Conservation (phyloP, 208 protist genomes). For the Angomonas desouzai region DNA sequence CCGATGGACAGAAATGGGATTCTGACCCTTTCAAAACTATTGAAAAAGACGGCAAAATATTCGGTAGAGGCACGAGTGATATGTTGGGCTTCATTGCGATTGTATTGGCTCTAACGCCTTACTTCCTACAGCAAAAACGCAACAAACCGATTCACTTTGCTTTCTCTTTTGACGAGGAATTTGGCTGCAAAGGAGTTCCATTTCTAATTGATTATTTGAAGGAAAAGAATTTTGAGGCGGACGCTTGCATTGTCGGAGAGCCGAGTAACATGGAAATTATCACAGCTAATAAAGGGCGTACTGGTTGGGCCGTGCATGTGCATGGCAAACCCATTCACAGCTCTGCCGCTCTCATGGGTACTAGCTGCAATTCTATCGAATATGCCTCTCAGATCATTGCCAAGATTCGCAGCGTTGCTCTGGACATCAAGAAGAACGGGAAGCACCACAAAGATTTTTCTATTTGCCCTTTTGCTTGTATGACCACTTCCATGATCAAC, state of each 20-base stretch:
- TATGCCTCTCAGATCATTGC: conserved; percentile 38
- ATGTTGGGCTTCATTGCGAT: conserved; percentile 50
- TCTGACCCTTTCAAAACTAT: conserved; percentile 41
- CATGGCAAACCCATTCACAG: conserved; percentile 47
- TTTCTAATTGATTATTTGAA: not conserved
- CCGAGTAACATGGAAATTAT: conserved; percentile 28
- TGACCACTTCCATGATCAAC: conserved; percentile 33
- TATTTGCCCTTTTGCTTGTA: conserved; percentile 21
- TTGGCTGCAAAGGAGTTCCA: not conserved
- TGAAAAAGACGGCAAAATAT: conserved; percentile 13
- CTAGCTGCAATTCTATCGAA: conserved; percentile 39
- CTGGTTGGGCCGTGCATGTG: conserved; percentile 25
- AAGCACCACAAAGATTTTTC: conserved; percentile 19
- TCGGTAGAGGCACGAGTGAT: conserved; percentile 29
- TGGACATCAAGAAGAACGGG: conserved; percentile 20
- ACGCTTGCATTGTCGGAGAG: conserved; percentile 42
- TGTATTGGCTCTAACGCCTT: conserved; percentile 27
- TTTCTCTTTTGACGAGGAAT: conserved; percentile 31
- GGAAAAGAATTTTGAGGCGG: conserved; percentile 24
- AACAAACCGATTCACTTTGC: conserved; percentile 34
- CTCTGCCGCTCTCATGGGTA: conserved; percentile 34
- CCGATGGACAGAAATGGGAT: conserved; percentile 64
- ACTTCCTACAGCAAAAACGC: conserved; percentile 26
- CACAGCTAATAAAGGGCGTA: conserved; percentile 30
- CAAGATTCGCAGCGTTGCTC: conserved; percentile 27